phyloP scores from a whole-genome alignment of 2,329 filamentous ascomycete genomes.

The Nothopassalora personata region DNA sequence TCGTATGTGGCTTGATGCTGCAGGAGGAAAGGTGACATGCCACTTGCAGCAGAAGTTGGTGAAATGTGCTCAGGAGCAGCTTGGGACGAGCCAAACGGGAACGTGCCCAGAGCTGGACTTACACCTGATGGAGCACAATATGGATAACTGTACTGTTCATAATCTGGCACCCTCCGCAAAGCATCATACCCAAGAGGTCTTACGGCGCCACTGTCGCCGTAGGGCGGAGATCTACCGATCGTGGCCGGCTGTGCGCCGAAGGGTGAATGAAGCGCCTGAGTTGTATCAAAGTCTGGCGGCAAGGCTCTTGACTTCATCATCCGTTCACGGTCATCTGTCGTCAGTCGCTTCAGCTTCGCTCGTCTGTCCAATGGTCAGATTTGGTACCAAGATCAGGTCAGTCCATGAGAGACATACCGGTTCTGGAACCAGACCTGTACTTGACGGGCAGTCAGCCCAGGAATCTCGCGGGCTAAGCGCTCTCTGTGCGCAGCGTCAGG shows the following conservation, averaged over 20 bases:
- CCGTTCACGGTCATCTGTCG: conserved; percentile 56
- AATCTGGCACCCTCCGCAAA: conserved; percentile 57
- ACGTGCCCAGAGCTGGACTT: conserved; percentile 61
- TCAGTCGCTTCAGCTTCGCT: conserved; percentile 58
- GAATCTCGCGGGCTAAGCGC: conserved; percentile 80
- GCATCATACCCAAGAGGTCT: conserved; percentile 64
- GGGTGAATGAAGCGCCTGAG: conserved; percentile 53
- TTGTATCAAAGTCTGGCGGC: conserved; percentile 57
- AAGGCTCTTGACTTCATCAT: conserved; percentile 57
- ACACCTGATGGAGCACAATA: conserved; percentile 56
- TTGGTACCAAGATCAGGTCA: conserved; percentile 3
- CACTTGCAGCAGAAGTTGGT: conserved; percentile 39
- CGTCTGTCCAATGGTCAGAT: conserved; percentile 39
- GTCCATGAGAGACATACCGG: conserved; percentile 54
- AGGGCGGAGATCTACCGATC: conserved; percentile 37
- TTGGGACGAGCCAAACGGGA: conserved; percentile 57
- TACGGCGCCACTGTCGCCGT: conserved; percentile 56
- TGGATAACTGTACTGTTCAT: conserved; percentile 59
- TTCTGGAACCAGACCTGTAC: conserved; percentile 99
- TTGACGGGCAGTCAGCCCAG: conserved; percentile 82
- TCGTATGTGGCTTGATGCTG: conserved; percentile 29
- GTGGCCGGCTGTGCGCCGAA: conserved; percentile 42
- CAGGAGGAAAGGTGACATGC: conserved; percentile 34
- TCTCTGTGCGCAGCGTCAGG: conserved; percentile 88
- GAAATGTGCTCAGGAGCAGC: conserved; percentile 46